Base-by-base conservation (phyloP, 495 filamentous ascomycete genomes). In the Lichina pygmaea region DNA sequence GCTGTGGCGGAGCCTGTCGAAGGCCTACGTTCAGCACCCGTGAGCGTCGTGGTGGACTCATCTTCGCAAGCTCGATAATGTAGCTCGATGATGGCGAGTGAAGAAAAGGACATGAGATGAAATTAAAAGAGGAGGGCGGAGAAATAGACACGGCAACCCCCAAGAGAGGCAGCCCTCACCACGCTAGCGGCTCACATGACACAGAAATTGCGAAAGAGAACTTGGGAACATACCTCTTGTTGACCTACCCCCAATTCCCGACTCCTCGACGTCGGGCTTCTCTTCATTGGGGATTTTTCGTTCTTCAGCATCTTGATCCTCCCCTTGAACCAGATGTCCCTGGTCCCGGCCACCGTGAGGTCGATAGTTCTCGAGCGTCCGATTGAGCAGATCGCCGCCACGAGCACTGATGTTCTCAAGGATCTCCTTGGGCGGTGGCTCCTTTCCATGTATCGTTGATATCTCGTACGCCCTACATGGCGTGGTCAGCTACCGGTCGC, bases 351-450 rank as follows among this genome's bases (percentile, higher is more conserved):
- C 54, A 5, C 45, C 52, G 32, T 61, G 62, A 51, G 53, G 62
- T 43, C 59, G 54, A 54, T 72, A 85, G 53, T 82, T 85, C 47
- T 85, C 80, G 13, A 76, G 48, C 0, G 79, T 86, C 24, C 81
- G 70, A n/a, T 70, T 80, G 49, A 84, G 60, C 5, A 89, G 65
- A 41, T 75, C 71, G 7, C 73, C 80, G 33, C 81, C 77, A 52
- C 81, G 83, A 30, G 78, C 78, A 7, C 75, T 78, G 7, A 73
- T 57, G 39, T 78, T 69, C 55, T 89, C 81, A 11, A 89, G 65
- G 43, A 85, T 84, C 56, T 85, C 77, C 50, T 75, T 78, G 13
- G 81, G 81, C 9, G 81, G 81, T 9, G 81, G 82, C 45, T 81
- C 76, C 54, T 73, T 73, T 12, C 70, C 66, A 57, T 79, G 73